A percentile compares a stretch with the other conserved stretches of the same genome.
These are phyloP conservation scores for Penicillium nucicola DNA, from an alignment of 495 filamentous ascomycete species.

Conservation along the genomic window DNA sequence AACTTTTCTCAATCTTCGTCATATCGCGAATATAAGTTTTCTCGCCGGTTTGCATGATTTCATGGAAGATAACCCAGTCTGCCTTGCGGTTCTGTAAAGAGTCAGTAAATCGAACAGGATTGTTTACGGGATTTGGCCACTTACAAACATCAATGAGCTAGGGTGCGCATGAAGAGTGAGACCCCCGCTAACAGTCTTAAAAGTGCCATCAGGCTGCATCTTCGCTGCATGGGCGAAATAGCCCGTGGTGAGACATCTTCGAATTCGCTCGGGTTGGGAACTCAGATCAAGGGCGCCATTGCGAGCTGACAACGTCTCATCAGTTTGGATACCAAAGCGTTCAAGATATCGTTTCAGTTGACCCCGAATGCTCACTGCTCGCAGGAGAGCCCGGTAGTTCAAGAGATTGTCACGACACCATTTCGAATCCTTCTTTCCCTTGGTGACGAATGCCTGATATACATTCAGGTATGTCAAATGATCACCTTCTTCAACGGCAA, in stretches of 20 bases:
- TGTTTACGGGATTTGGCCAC: constrained; percentile 19
- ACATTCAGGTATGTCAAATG: constrained; percentile 93
- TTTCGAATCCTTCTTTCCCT: constrained; percentile 75
- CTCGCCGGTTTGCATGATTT: constrained; percentile 84
- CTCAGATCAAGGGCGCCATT: constrained; percentile 28
- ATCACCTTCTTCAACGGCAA: constrained; percentile 91
- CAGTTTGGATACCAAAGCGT: constrained; percentile 71
- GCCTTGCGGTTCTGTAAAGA: constrained; percentile 75
- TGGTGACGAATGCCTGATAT: constrained; percentile 85
- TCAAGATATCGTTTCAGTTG: constrained; percentile 88
- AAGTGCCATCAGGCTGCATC: constrained; percentile 94
- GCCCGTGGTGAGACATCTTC: constrained; percentile 82
- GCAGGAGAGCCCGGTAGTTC: constrained; percentile 77
- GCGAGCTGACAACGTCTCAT: constrained; percentile 51
- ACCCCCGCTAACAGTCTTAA: constrained; percentile 74
- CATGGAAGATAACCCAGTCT: constrained; percentile 97
- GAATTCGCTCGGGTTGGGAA: constrained; percentile 67
- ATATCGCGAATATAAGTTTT: constrained; percentile 93
- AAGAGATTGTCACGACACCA: constrained; percentile 87
- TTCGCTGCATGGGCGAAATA: constrained; percentile 95
- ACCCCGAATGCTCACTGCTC: constrained; percentile 80
- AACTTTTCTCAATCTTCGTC: constrained; percentile 85
- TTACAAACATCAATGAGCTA: constrained; percentile 86
- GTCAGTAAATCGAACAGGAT: constrained; percentile 14
- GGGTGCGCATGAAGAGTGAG: constrained; percentile 82